Evolutionary conservation across 306 rosid species (phyloP).

Genomic region (Glycyrrhiza uralensis): DNA sequence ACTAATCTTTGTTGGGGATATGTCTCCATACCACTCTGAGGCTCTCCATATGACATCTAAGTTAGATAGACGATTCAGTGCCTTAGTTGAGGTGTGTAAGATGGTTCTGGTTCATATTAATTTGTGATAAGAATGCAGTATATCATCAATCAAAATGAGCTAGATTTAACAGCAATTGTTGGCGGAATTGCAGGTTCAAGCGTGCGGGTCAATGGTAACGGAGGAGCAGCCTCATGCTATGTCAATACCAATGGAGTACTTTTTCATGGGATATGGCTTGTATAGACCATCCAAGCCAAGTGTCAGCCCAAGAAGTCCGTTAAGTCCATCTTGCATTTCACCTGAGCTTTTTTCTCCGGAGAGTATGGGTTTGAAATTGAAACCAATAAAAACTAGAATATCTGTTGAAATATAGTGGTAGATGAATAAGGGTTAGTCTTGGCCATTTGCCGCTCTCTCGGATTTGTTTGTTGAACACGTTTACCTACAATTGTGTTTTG

Average conservation of each 20-base stretch:
- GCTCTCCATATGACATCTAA: slow-evolving; percentile 75
- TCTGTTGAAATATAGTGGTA: slow-evolving; percentile 38
- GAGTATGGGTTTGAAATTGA: slow-evolving; percentile 94
- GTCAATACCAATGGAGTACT: slow-evolving; percentile 87
- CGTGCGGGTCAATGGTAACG: slow-evolving; percentile 92
- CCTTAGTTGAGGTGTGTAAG: slow-evolving; percentile 73
- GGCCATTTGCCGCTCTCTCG: slow-evolving; percentile 12
- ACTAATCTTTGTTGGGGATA: slow-evolving; percentile 79
- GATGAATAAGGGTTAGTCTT: neutral
- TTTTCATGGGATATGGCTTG: slow-evolving; percentile 84
- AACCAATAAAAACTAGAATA: slow-evolving; percentile 79
- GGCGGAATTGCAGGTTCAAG: slow-evolving; percentile 63
- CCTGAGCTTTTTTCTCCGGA: slow-evolving; percentile 92
- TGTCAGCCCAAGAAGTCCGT: slow-evolving; percentile 87
- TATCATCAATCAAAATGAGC: neutral
- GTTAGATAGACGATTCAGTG: slow-evolving; percentile 77
- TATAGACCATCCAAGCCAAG: slow-evolving; percentile 58
- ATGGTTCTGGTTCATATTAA: neutral
- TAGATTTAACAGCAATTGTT: slow-evolving; percentile 8
- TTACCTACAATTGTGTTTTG: slow-evolving; percentile 29
- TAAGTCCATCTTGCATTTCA: slow-evolving; percentile 80
- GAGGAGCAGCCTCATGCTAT: slow-evolving; percentile 96
- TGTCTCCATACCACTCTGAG: slow-evolving; percentile 71
- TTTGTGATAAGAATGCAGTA: neutral
- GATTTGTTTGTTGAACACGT: slow-evolving; percentile 21